Percentiles rank a stretch among this genome's conserved stretches.
Conservation (phyloP, 495 filamentous ascomycete genomes). For the Entonaema liquescens region DNA sequence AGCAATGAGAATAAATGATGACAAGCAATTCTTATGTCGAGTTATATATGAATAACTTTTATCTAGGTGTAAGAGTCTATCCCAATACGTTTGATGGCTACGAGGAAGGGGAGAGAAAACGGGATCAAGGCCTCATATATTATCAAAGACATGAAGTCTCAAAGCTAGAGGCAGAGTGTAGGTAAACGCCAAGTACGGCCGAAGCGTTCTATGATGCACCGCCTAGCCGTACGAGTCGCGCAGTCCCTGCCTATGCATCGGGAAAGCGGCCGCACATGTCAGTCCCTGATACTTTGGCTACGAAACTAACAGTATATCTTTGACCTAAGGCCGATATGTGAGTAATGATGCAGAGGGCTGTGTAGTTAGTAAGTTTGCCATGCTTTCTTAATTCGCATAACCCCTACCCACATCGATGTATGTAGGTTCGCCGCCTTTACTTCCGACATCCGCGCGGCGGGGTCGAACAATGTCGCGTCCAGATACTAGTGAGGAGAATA, state of each 20-base stretch:
- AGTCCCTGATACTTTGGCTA: background rate
- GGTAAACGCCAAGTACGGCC: conserved; percentile 12
- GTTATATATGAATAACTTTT: background rate
- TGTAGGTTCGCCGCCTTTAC: background rate
- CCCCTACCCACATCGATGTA: background rate
- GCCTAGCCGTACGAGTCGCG: conserved; percentile 14
- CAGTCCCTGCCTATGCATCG: background rate
- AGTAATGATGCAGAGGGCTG: conserved; percentile 7
- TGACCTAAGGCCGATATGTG: conserved; percentile 16
- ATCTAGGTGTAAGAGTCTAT: background rate
- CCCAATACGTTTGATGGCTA: background rate
- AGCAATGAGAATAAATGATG: background rate
- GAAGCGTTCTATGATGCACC: conserved; percentile 1
- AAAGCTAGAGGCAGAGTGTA: background rate
- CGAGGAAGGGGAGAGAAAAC: background rate
- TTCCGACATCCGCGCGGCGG: conserved; percentile 1
- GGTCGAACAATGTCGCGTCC: background rate
- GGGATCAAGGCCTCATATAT: background rate
- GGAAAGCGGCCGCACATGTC: background rate
- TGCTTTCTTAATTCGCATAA: conserved; percentile 8
- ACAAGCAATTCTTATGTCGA: background rate
- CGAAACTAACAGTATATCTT: background rate
- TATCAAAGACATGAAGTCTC: background rate
- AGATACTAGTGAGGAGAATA: background rate
- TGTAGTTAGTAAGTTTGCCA: conserved; percentile 24